phyloP scores from a whole-genome alignment of 2,329 filamentous ascomycete species.

The Orbilia blumenaviensis region DNA sequence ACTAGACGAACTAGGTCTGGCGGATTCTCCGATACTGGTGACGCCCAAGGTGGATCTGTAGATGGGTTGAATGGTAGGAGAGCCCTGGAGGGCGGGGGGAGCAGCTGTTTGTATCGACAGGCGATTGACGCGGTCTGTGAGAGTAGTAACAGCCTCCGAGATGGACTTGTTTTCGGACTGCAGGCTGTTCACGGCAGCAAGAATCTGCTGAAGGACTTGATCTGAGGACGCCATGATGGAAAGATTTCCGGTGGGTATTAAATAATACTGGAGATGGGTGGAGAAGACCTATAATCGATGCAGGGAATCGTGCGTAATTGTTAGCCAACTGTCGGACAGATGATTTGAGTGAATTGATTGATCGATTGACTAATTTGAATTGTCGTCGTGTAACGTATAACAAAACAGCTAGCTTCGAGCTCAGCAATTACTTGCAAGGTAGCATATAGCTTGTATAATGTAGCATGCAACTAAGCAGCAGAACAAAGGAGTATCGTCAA shows the following conservation, averaged over 20 bases:
- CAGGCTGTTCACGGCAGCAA: conserved; percentile 67
- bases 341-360: background rate
- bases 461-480: too few relatives aligned
- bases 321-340: conserved; percentile 2
- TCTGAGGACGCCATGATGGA: conserved; percentile 38
- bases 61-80: conserved; percentile 30
- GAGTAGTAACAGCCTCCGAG: conserved; percentile 68
- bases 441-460: too few relatives aligned
- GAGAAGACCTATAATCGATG: background rate
- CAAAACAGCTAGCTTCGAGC: background rate
- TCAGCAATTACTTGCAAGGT: too few relatives aligned
- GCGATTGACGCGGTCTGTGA: conserved; percentile 71
- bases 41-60: conserved; percentile 39
- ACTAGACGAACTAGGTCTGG: conserved; percentile 46
- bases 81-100: conserved; percentile 13
- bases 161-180: conserved; percentile 68
- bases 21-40: conserved; percentile 29
- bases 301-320: background rate
- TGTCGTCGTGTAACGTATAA: background rate
- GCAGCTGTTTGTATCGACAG: conserved; percentile 67
- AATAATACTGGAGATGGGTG: background rate
- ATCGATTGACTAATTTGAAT: too few relatives aligned
- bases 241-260: background rate
- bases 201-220: conserved; percentile 65
- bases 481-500: too few relatives aligned